A percentile compares a stretch with the other conserved stretches of the same genome.
These are phyloP conservation scores for Leishmania guyanensis DNA, from an alignment of 208 protist genomes.

Conservation along the genomic window DNA sequence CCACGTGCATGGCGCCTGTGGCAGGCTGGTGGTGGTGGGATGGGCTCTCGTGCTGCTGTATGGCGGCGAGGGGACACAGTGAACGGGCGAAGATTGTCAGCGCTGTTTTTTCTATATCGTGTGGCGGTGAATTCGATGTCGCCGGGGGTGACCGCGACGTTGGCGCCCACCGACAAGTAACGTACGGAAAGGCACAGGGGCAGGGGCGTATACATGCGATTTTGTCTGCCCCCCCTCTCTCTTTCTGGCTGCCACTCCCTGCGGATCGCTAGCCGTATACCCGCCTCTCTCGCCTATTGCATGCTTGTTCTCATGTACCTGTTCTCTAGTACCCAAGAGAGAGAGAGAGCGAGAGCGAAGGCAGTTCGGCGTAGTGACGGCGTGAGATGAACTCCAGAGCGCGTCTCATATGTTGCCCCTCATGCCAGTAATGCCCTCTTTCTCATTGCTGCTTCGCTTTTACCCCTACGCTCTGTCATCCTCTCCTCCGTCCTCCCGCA, in stretches of 20 bases:
- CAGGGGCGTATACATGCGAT: background rate
- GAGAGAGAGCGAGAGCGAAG: too few species aligned
- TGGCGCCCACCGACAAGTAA: background rate
- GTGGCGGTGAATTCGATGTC: background rate
- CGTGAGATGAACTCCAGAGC: too few species aligned
- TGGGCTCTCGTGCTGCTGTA: too few species aligned
- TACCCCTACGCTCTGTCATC: background rate
- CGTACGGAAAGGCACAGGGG: background rate
- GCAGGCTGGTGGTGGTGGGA: too few species aligned
- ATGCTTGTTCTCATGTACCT: background rate
- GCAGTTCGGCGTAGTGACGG: too few species aligned
- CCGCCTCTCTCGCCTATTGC: background rate
- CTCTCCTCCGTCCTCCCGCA: background rate
- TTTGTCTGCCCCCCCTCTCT: background rate
- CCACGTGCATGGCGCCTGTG: too few species aligned
- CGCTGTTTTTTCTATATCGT: background rate
- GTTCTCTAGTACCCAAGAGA: background rate
- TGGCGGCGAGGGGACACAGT: too few species aligned
- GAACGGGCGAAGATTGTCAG: too few species aligned
- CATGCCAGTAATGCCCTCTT: too few species aligned
- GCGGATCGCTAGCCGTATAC: constrained; percentile 3
- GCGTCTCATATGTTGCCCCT: too few species aligned
- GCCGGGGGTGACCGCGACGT: too few species aligned
- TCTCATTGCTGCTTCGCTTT: constrained; percentile 1
- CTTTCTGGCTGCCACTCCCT: constrained; percentile 12